Conservation (phyloP, 176 grass and related monocot genomes). For the Aegilops bicornis region DNA sequence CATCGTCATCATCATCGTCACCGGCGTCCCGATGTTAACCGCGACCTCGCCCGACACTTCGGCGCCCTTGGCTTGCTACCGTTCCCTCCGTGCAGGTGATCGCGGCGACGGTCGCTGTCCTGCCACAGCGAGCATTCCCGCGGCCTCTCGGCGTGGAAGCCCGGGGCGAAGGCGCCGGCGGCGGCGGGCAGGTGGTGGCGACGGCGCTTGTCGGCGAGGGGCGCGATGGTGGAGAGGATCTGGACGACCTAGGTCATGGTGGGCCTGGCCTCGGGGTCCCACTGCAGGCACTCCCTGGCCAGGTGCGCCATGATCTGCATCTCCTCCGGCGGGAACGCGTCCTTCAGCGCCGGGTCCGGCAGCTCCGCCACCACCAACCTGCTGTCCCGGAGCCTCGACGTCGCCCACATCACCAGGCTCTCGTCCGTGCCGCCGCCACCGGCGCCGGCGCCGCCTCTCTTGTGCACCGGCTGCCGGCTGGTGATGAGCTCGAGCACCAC, state of each 20-base stretch:
- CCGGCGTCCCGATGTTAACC: constrained; percentile 18
- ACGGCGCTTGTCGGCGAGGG: constrained; percentile 34
- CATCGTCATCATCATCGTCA: too few relatives aligned
- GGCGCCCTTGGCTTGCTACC: background rate
- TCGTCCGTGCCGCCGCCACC: constrained; percentile 41
- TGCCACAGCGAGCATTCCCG: constrained; percentile 35
- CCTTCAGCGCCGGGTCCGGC: constrained; percentile 67
- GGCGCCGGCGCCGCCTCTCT: constrained; percentile 25
- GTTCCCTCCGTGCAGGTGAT: background rate
- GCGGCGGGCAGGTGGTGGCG: constrained; percentile 37
- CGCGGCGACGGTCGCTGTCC: background rate
- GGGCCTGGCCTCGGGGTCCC: constrained; percentile 89
- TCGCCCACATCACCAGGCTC: constrained; percentile 87
- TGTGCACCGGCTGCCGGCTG: constrained; percentile 68
- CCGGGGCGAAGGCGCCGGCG: background rate
- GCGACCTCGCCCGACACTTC: constrained; percentile 36
- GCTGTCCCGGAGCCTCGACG: constrained; percentile 62
- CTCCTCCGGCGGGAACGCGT: constrained; percentile 78
- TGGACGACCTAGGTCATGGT: constrained; percentile 94
- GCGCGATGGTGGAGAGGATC: constrained; percentile 82
- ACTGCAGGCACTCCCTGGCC: constrained; percentile 90
- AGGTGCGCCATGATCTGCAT: constrained; percentile 97
- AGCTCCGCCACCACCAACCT: constrained; percentile 78
- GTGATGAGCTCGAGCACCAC: constrained; percentile 89
- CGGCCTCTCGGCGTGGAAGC: constrained; percentile 1